phyloP scores from a whole-genome alignment of 805 yeast genomes.

The Millerozyma acaciae region DNA sequence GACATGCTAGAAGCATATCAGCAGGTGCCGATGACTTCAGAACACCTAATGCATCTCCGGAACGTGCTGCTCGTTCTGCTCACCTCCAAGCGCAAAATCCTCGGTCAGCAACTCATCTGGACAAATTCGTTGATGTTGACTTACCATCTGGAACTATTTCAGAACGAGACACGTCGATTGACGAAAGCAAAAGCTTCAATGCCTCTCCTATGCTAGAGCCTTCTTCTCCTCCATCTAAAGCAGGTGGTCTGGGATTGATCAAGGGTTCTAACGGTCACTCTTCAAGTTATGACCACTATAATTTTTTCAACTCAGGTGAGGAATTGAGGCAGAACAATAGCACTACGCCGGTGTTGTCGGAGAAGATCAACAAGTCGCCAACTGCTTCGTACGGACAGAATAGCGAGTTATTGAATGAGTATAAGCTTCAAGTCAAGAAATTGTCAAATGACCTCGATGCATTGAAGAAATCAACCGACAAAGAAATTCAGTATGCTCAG shows the following conservation, averaged over 20 bases:
- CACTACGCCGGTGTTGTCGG: slow-evolving; percentile 3
- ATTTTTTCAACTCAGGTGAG: neutral
- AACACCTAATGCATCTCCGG: slow-evolving; percentile 28
- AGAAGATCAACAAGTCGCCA: slow-evolving; percentile 1
- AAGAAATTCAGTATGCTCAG: slow-evolving; percentile 56
- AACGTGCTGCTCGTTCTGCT: slow-evolving; percentile 6
- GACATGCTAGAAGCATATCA: slow-evolving; percentile 35
- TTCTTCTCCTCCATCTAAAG: no score
- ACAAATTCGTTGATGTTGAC: slow-evolving; percentile 28
- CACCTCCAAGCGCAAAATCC: neutral
- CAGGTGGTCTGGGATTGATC: no score
- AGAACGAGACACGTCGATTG: slow-evolving; percentile 13
- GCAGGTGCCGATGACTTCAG: slow-evolving; percentile 32
- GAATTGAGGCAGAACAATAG: neutral
- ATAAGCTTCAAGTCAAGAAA: slow-evolving; percentile 29
- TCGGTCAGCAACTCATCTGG: slow-evolving; percentile 7
- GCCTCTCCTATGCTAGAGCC: slow-evolving; percentile 2
- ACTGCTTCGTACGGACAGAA: slow-evolving; percentile 6
- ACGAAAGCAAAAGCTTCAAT: slow-evolving; percentile 5
- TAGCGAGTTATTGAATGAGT: slow-evolving; percentile 19
- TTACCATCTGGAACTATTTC: slow-evolving; percentile 23
- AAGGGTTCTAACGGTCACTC: no score
- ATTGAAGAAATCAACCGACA: slow-evolving; percentile 31
- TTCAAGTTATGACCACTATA: no score
- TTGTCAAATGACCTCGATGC: slow-evolving; percentile 30